A percentile compares a stretch with the other conserved stretches of the same genome.
Conservation (phyloP, 106 monocot species). For the Phalaenopsis aphrodite region DNA sequence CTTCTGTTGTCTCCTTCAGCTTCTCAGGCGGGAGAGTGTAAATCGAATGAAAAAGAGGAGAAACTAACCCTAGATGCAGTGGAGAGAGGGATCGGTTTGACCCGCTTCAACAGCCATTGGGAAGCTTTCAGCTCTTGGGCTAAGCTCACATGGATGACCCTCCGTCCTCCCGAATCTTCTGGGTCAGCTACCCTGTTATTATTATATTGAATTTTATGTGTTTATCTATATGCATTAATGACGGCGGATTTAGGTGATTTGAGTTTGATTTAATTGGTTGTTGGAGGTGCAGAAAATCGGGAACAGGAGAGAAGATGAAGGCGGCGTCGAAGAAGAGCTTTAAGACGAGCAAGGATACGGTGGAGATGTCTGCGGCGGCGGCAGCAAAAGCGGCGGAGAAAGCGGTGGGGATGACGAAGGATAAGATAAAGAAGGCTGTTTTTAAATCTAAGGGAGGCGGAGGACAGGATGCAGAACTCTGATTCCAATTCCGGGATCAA, state of each 20-base stretch:
- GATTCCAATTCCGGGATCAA: neutral
- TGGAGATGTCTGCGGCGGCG: neutral
- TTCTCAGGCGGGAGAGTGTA: neutral
- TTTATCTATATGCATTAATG: neutral
- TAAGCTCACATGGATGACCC: conserved; percentile 39
- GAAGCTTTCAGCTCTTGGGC: conserved; percentile 28
- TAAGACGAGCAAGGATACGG: neutral
- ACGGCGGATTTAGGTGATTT: neutral
- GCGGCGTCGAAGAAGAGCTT: conserved; percentile 7
- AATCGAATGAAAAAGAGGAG: neutral
- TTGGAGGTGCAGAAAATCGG: neutral
- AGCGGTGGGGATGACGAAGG: neutral
- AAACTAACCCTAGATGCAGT: conserved; percentile 11
- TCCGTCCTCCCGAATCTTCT: conserved; percentile 23
- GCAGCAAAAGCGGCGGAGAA: neutral
- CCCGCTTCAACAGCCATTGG: conserved; percentile 38
- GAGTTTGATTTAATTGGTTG: neutral
- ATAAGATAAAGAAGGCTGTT: neutral
- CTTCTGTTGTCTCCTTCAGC: neutral
- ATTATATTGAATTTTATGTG: neutral
- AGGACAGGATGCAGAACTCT: neutral
- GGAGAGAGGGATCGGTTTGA: conserved; percentile 48
- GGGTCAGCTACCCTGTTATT: conserved; percentile 8
- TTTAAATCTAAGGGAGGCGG: neutral
- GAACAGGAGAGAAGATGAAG: conserved; percentile 6